Evolutionary conservation across 1,284 basidiomycete genomes (phyloP).

Genomic region (Ceratobasidium sp.): DNA sequence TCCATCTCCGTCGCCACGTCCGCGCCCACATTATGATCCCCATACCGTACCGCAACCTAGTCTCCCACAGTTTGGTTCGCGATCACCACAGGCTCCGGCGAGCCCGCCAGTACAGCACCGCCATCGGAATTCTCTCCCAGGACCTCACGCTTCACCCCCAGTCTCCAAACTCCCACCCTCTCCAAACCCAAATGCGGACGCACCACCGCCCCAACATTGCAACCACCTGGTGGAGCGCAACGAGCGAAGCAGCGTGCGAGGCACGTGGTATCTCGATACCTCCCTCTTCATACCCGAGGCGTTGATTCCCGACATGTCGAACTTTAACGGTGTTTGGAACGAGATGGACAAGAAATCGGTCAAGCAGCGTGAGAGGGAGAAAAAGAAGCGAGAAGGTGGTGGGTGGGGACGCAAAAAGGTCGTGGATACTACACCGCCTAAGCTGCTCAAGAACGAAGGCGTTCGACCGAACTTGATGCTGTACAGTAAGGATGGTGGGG

Average conservation of each 20-base stretch:
- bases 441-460: conserved; percentile 29
- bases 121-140: conserved; percentile 1
- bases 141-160: neutral
- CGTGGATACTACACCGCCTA: conserved; percentile 21
- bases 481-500: conserved; percentile 29
- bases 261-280: conserved; percentile 30
- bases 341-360: conserved; percentile 43
- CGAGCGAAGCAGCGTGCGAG: conserved; percentile 17
- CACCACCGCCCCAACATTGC: conserved; percentile 17
- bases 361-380: conserved; percentile 32
- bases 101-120: neutral
- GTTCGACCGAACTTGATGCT: conserved; percentile 41
- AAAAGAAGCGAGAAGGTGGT: conserved; percentile 28
- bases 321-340: conserved; percentile 42
- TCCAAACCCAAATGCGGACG: neutral
- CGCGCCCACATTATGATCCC: neutral
- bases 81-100: neutral
- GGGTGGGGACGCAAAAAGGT: conserved; percentile 38
- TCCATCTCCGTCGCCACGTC: neutral
- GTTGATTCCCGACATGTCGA: conserved; percentile 22
- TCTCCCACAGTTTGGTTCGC: neutral
- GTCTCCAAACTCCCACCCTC: neutral
- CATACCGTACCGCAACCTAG: neutral
- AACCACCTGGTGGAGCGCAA: conserved; percentile 27
- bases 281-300: conserved; percentile 26